These are phyloP conservation scores for Fusarium stilboides DNA, from an alignment of 2,329 filamentous ascomycete species.

Conservation along the genomic window DNA sequence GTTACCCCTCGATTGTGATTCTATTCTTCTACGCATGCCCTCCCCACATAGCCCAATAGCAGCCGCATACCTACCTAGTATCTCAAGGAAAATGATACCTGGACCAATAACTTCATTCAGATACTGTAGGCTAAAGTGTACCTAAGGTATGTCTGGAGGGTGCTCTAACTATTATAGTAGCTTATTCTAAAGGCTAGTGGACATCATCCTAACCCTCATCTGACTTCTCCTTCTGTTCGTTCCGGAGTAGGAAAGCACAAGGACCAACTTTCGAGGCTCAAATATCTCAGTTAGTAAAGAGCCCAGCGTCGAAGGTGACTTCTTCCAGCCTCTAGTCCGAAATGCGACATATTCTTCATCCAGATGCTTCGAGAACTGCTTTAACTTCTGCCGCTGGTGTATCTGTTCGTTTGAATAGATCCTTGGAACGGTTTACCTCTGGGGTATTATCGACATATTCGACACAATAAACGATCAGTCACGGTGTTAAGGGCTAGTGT, in stretches of 20 bases:
- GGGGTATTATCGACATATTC: constrained; percentile 72
- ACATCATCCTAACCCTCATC: constrained; percentile 36
- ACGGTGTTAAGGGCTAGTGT: constrained; percentile 67
- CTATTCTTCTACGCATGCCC: no score
- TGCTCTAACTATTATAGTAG: no score
- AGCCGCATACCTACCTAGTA: no score
- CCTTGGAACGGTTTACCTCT: constrained; percentile 70
- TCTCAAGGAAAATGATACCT: no score
- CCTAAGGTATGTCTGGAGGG: no score
- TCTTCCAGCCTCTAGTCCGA: constrained; percentile 21
- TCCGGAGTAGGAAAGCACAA: constrained; percentile 30
- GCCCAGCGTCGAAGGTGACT: constrained; percentile 1
- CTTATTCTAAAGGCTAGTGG: no score
- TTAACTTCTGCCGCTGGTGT: constrained; percentile 21
- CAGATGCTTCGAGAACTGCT: constrained; percentile 10
- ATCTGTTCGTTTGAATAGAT: constrained; percentile 47
- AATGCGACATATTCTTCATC: constrained; percentile 25
- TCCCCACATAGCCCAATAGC: no score
- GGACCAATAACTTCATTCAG: no score
- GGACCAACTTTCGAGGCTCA: constrained; percentile 10
- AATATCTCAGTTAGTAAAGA: not conserved
- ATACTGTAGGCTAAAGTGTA: no score
- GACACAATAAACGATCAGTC: constrained; percentile 72
- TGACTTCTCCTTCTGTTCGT: constrained; percentile 30
- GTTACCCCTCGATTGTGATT: no score